Evolutionary conservation across 768 basidiomycete genomes (phyloP), one percentile per base, ranked within the genome.

Genomic region (Psilocybe sp.): DNA sequence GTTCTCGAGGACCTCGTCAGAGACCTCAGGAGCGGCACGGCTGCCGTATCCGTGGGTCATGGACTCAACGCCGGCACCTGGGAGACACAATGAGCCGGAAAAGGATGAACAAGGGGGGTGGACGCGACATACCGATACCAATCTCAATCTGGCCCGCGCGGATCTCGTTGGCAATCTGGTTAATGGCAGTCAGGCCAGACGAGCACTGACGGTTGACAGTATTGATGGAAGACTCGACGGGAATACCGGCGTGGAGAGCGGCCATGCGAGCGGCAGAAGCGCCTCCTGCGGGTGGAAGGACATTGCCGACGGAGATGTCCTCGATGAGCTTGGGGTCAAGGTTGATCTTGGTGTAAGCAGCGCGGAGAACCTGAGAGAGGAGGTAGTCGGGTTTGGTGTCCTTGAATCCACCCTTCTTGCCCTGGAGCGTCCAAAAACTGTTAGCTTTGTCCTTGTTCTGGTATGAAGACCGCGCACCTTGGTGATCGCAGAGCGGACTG

Each of bases 191-290:
- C 39, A 97, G 75, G 36, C 93, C 92, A 34, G 85, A 88, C 1
- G 91, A 92, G 69, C 94, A 96, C 68, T 95, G 92, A 28, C 94
- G 77, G 71, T 97, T 95, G 55, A 94, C 79, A 14, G 91, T 93
- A 69, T 86, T 84, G 60, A 97, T 60, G 12, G 89, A 69, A 4
- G 84, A 72, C 8, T 84, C 82, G 55, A 84, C 71, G 23, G 92
- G 92, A 51, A 96, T 91, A 5, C 93, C 92, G 45, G 92, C 84
- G 58, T 87, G 79, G 33, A 97, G 74, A 16, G 88, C 83, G 4
- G 92, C 92, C 83, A 94, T 94, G 53, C 94, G 84, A 12, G 92
- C 91, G 2, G 79, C 81, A 41, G 61, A 75, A 12, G 92, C 91
- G 19, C 92, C 93, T 56, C 93, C 90, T 13, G 82, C 88, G 3